Conservation (phyloP, 768 basidiomycete genomes). For the Phylloporus scabripes region DNA sequence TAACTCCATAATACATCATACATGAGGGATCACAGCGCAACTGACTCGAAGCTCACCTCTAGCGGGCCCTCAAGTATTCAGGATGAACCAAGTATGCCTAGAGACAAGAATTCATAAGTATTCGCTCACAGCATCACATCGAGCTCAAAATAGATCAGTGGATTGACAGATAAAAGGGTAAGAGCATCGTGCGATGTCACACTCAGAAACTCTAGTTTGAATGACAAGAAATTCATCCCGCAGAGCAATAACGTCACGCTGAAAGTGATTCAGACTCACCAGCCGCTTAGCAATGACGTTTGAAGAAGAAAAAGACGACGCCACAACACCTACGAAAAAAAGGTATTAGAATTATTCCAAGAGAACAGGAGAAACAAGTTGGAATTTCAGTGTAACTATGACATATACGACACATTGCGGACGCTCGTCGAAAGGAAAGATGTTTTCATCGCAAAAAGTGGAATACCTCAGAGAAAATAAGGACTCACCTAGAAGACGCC, state of each 20-base stretch:
- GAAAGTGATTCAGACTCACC: conserved; percentile 9
- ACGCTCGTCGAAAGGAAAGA: conserved; percentile 43
- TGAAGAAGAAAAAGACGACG: neutral
- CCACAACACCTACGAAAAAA: neutral
- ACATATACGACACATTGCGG: conserved; percentile 61
- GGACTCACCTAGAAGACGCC: too few relatives aligned
- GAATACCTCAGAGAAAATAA: neutral
- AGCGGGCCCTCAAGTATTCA: neutral
- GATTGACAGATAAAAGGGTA: conserved; percentile 49
- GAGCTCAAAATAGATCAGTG: conserved; percentile 43
- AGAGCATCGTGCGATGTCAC: conserved; percentile 64
- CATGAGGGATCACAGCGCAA: neutral
- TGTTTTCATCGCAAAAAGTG: conserved; percentile 47
- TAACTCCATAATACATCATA: conserved; percentile 59
- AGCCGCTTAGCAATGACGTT: neutral
- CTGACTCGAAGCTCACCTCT: conserved; percentile 4
- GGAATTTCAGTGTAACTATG: conserved; percentile 89
- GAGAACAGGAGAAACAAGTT: conserved; percentile 15
- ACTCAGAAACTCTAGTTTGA: conserved; percentile 97
- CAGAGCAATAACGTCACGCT: conserved; percentile 9
- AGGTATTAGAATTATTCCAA: conserved; percentile 6
- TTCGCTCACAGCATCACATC: neutral
- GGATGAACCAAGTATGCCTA: neutral
- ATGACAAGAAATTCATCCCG: conserved; percentile 53
- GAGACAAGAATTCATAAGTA: conserved; percentile 1